Evolutionary conservation across 164 flowering plant genomes (phyloP), one percentile per base, ranked within the genome.

Genomic region (Vitis cinerea): DNA sequence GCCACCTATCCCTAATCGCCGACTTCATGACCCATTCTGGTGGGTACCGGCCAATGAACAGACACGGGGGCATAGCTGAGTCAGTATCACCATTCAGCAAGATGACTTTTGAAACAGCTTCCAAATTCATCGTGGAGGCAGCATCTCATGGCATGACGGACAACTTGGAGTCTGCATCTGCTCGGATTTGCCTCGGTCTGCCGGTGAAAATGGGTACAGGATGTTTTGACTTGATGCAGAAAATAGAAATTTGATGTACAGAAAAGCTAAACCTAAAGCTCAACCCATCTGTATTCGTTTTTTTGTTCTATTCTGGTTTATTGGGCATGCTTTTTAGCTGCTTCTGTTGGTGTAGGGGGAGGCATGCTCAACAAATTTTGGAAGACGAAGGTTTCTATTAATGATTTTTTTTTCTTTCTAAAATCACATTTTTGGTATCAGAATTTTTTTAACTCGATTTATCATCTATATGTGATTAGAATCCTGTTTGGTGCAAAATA

Each of bases 161-260:
- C 64, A 48, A 78, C 66, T 75, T 96, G 74, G 97, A 93, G 71
- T 79, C 93, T 10, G 97, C 99, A 3, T 93, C 99, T 14, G 80
- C 99, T 29, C 81, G 98, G 68, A 85, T 93, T 19, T 86, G 86
- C 81, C 86, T 96, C 6, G 99, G 99, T 13, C 68, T 88, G 79
- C 98, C 97, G 0, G 90, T 87, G 44, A 92, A 88, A 74, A 71
- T 88, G 82, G 99, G 98, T 10, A 96, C 99, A 3, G 99, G 99
- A 16, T 83, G 81, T 67, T 89, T 93, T 66, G 97, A 89, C 61
- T 57, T 94, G 80, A 67, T 94, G 87, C 97, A 94, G 57, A 81
- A 87, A 37, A 3, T 90, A 14, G 87, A 86, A 30, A 59, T 81
- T 66, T 86, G 75, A 88, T 73, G 59, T 48, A 61, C 29, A 58